Evolutionary conservation across 108 stramenopile species (phyloP), one percentile per base, ranked within the genome.

Genomic region (Aurantiochytrium sp.): DNA sequence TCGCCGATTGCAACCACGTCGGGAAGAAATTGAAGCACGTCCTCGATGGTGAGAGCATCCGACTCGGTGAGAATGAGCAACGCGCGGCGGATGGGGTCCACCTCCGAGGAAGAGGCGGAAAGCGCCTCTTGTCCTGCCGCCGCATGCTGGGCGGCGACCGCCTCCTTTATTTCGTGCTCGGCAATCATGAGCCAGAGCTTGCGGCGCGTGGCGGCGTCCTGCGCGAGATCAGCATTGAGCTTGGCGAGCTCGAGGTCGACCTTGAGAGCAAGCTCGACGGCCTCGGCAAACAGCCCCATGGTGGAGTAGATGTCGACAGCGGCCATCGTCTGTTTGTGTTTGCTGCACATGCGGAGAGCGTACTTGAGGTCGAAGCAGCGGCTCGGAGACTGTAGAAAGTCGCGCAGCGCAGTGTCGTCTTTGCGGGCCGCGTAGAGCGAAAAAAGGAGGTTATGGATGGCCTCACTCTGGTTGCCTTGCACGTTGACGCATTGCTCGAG

Each of bases 131-230:
- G 50, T 17, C 50, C 50, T 52, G 50, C 50, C 17, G 50, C 50
- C 15, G 15, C 50, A 17, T 52, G 15, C 1, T 52, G 17, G 8
- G 2, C 50, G 17, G 50, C 59, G 32, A 48, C 39, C 0, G 73
- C 73, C 15, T 41, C 45, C 45, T 81, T 48, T 12, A 81, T 81
- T 24, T 81, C 73, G 30, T 81, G 73, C 73, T 81, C 45, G 21
- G 73, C 73, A 24, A 81, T 81, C 45, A 48, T 41, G 24, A 81
- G 27, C 73, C 73, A 81, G n/a, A 81, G 45, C 45, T 81, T 81
- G 42, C 73, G 39, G 27, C 73, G 39, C 34, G 59, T 65, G 8
- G 59, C 59, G 27, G 59, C 59, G 24, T 81, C 73, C 27, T 48
- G 42, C 12, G 73, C 73, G 24, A 81, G 39, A 24, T 48, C 73